phyloP scores from a whole-genome alignment of 331 rosid genomes.

The Pyracantha coccinea region DNA sequence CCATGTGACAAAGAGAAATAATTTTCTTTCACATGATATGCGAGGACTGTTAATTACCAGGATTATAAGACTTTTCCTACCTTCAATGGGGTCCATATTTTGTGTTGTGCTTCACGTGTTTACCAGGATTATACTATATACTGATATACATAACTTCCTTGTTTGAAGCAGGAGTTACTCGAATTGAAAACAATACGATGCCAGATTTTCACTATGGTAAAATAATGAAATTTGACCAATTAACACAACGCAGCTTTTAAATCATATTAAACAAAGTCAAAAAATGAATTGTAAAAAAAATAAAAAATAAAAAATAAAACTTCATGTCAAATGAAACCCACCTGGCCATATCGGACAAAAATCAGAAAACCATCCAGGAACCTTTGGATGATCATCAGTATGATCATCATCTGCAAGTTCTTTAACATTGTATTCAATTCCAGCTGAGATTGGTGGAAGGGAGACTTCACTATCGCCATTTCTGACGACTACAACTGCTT shows the following conservation, averaged over 20 bases:
- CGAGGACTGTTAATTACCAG: neutral
- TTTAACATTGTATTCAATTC: neutral
- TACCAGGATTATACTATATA: neutral
- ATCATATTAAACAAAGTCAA: neutral
- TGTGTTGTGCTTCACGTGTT: too few species aligned
- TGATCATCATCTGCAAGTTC: neutral
- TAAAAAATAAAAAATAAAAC: neutral
- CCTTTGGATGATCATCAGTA: conserved; percentile 11
- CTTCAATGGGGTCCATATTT: conserved; percentile 12
- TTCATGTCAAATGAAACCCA: conserved; percentile 13
- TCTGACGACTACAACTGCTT: neutral
- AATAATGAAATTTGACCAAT: neutral
- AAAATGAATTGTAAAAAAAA: too few species aligned
- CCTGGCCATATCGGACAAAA: conserved; percentile 59
- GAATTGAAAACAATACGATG: neutral
- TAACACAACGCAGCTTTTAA: neutral
- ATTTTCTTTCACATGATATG: too few species aligned
- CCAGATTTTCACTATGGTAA: neutral
- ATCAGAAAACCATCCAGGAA: conserved; percentile 63
- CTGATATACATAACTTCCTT: neutral
- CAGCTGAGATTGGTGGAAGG: neutral
- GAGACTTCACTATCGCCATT: neutral
- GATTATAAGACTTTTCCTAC: conserved; percentile 47
- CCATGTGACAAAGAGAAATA: too few species aligned
- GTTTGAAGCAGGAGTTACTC: neutral